Evolutionary conservation across 2,329 filamentous ascomycete species (phyloP).

Genomic region (Coniochaeta hoffmannii): DNA sequence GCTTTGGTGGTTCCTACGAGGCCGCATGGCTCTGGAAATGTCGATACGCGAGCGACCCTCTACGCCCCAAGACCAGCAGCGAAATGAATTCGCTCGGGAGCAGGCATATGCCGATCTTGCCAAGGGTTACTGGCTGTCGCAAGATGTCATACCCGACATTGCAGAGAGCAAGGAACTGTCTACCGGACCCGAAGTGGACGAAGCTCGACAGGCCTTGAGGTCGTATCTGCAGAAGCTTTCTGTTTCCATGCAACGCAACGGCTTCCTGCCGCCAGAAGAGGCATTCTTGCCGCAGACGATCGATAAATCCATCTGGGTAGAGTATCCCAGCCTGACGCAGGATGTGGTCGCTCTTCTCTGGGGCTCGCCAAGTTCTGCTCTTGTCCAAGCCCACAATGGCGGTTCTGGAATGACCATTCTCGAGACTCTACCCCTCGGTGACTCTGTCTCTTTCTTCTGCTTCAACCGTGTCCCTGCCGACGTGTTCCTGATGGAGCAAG

Average conservation of each 20-base stretch:
- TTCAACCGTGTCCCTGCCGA: conserved; percentile 74
- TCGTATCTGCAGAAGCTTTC: conserved; percentile 66
- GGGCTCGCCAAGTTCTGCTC: conserved; percentile 45
- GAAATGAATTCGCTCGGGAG: conserved; percentile 50
- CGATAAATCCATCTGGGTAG: conserved; percentile 74
- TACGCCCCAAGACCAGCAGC: conserved; percentile 43
- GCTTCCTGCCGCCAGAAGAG: conserved; percentile 64
- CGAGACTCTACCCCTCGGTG: conserved; percentile 68
- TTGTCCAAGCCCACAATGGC: conserved; percentile 39
- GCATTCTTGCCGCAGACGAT: conserved; percentile 67
- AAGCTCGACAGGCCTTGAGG: conserved; percentile 47
- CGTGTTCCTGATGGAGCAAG: conserved; percentile 66
- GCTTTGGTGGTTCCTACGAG: conserved; percentile 86
- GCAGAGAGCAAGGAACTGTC: conserved; percentile 31
- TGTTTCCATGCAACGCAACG: conserved; percentile 78
- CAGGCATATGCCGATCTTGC: conserved; percentile 82
- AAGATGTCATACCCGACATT: conserved; percentile 44
- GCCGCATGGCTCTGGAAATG: conserved; percentile 66
- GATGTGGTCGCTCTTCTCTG: conserved; percentile 66
- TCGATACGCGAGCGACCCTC: conserved; percentile 59
- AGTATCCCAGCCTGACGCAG: conserved; percentile 66
- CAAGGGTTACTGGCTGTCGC: conserved; percentile 77
- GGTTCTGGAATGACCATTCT: conserved; percentile 45
- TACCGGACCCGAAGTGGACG: conserved; percentile 37
- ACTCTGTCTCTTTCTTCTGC: conserved; percentile 65